Conservation (phyloP, 2,329 filamentous ascomycete species). For the Rutstroemia sydowiana region DNA sequence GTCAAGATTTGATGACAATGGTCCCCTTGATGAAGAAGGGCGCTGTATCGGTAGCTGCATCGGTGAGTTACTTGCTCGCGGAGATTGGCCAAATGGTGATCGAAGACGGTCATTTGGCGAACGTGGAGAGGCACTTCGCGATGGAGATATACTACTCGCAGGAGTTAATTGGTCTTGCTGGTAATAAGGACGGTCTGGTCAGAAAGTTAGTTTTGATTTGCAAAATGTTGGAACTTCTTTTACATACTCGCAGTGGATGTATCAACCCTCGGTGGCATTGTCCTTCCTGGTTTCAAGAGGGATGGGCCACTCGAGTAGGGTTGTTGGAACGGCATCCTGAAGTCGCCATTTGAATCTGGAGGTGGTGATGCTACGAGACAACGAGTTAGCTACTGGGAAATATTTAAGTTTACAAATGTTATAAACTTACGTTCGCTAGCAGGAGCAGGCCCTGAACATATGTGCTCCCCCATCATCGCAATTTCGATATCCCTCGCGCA, state of each 20-base stretch:
- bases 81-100: slow-evolving; percentile 32
- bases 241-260: slow-evolving; percentile 46
- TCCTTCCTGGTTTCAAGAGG: slow-evolving; percentile 33
- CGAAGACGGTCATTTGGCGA: slow-evolving; percentile 43
- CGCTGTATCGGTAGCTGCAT: slow-evolving; percentile 31
- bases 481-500: slow-evolving; percentile 76
- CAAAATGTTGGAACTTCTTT: background rate
- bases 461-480: slow-evolving; percentile 76
- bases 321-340: slow-evolving; percentile 18
- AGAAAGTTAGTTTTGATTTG: slow-evolving; percentile 6
- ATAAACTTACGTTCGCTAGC: slow-evolving; percentile 38
- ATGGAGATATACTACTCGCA: slow-evolving; percentile 48
- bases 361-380: slow-evolving; percentile 25
- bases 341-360: slow-evolving; percentile 21
- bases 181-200: slow-evolving; percentile 45
- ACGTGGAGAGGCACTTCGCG: slow-evolving; percentile 55
- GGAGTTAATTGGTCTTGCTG: slow-evolving; percentile 55
- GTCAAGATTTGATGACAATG: slow-evolving; percentile 38
- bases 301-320: slow-evolving; percentile 19
- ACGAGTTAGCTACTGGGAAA: slow-evolving; percentile 6
- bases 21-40: slow-evolving; percentile 38
- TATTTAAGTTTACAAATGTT: background rate
- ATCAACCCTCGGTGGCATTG: slow-evolving; percentile 42
- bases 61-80: slow-evolving; percentile 34
- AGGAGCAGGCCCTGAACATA: slow-evolving; percentile 47